Conservation (phyloP, 2,329 filamentous ascomycete species). For the Aspergillus sp. region DNA sequence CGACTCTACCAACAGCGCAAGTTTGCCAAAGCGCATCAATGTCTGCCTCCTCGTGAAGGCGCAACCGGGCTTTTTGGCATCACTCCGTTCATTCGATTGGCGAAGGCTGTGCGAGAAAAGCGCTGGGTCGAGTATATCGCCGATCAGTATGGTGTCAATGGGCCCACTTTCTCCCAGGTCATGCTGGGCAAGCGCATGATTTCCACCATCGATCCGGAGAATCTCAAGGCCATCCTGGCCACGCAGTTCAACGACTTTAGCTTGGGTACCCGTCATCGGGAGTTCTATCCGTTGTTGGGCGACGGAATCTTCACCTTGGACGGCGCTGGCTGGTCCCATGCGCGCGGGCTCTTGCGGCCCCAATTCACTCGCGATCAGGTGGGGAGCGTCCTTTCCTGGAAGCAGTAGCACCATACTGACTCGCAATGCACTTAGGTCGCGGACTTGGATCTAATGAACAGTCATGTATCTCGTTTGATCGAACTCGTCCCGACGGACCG, state of each 20-base stretch:
- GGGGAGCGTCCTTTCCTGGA: neutral
- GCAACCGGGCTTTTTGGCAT: slow-evolving; percentile 23
- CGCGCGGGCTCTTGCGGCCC: slow-evolving; percentile 75
- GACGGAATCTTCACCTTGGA: slow-evolving; percentile 67
- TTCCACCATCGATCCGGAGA: slow-evolving; percentile 47
- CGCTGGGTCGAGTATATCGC: slow-evolving; percentile 29
- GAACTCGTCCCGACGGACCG: slow-evolving; percentile 53
- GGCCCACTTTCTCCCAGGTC: slow-evolving; percentile 24
- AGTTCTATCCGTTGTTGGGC: slow-evolving; percentile 48
- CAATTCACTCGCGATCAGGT: slow-evolving; percentile 85
- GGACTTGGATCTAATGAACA: slow-evolving; percentile 77
- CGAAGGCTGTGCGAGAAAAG: slow-evolving; percentile 26
- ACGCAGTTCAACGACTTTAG: slow-evolving; percentile 81
- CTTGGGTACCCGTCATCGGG: slow-evolving; percentile 73
- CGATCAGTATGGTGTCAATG: slow-evolving; percentile 22
- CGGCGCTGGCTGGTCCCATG: slow-evolving; percentile 73
- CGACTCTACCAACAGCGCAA: slow-evolving; percentile 22
- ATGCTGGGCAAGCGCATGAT: slow-evolving; percentile 21
- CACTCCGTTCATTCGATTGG: slow-evolving; percentile 21
- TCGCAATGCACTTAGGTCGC: slow-evolving; percentile 21
- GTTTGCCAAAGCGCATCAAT: slow-evolving; percentile 26
- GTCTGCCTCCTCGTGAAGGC: slow-evolving; percentile 18
- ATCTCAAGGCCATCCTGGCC: slow-evolving; percentile 81
- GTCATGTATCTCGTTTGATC: slow-evolving; percentile 71
- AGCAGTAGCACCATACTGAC: neutral